Evolutionary conservation across 2,329 filamentous ascomycete species (phyloP), one percentile per base, ranked within the genome.

Genomic region (Fusarium protoensiforme): DNA sequence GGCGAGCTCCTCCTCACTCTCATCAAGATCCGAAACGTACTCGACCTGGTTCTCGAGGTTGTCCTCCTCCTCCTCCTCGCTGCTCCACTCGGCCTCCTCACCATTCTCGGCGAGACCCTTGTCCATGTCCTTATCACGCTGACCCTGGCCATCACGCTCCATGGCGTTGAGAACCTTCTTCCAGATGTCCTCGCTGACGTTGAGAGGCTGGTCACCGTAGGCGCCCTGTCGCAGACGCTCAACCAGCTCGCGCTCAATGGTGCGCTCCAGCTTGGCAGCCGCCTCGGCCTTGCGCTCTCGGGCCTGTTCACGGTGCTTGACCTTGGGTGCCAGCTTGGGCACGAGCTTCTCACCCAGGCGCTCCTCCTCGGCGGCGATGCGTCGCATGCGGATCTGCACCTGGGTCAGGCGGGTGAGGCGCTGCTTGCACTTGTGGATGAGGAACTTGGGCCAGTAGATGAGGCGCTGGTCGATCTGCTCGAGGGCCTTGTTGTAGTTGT

Each of bases 361-460:
- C 79, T 95, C 95, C 68, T 98, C 94, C 85, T 98, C 96, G 79
- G 92, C 94, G 33, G 94, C 94, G 71, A 98, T 87, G 80, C 92
- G 91, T 78, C 93, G 91, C 89, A 90, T 91, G 75, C 90, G 87
- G 74, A 98, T 96, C 65, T 92, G 92, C 56, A 99, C 96, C 86
- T 98, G 96, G 60, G 94, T 97, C 79, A 99, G 83, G 57, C 96
- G 88, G 11, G 96, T 98, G 51, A 98, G 89, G 68, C 96, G 92
- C 85, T 98, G 96, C 87, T 99, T 99, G 87, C 94, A 96, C 85
- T 97, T 98, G 86, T 98, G 95, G 36, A 94, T 86, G 73, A 98
- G 85, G 81, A 97, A 98, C 82, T 98, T 97, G 64, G 96, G 95
- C 88, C 95, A 98, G 88, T 98, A 98, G 79, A 95, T 93, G 75